Percentiles rank a stretch among this genome's conserved stretches.
These are phyloP conservation scores for Fistulina hepatica DNA, from an alignment of 1,284 basidiomycete species.

Conservation along the genomic window DNA sequence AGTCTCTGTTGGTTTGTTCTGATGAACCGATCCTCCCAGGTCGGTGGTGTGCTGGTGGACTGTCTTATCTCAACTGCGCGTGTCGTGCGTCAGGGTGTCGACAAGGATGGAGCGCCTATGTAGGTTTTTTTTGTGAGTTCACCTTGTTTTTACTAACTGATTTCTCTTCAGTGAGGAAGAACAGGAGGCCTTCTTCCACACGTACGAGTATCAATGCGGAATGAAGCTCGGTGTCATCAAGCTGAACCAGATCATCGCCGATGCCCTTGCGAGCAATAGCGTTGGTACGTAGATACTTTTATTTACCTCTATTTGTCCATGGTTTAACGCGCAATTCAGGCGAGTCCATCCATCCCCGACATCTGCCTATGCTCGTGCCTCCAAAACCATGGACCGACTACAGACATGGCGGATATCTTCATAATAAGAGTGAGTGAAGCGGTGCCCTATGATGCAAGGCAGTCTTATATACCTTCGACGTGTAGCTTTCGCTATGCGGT, in stretches of 20 bases:
- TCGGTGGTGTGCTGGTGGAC: conserved; percentile 81
- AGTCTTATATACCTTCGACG: too few species aligned
- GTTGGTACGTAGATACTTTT: too few species aligned
- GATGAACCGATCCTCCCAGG: too few species aligned
- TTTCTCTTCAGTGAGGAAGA: conserved; percentile 47
- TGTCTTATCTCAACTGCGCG: conserved; percentile 77
- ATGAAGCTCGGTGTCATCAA: conserved; percentile 87
- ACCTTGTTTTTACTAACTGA: conserved; percentile 2
- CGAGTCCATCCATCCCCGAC: conserved; percentile 82
- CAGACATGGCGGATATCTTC: conserved; percentile 79
- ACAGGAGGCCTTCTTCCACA: conserved; percentile 88
- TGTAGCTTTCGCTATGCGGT: conserved; percentile 75
- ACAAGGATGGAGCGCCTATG: conserved; percentile 52
- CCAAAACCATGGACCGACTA: conserved; percentile 82
- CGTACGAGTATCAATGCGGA: conserved; percentile 90
- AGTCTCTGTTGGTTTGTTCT: too few species aligned
- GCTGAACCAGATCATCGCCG: conserved; percentile 74
- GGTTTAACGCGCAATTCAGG: too few species aligned
- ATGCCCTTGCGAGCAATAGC: conserved; percentile 72
- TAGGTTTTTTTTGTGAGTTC: conserved; percentile 26
- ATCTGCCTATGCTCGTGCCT: conserved; percentile 91
- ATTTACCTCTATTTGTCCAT: too few species aligned
- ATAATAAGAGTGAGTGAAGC: conserved; percentile 50
- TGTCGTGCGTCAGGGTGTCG: conserved; percentile 51
- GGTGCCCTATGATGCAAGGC: conserved; percentile 2